Conservation (phyloP, 345 rosid genomes). For the Citrus cavaleriei region DNA sequence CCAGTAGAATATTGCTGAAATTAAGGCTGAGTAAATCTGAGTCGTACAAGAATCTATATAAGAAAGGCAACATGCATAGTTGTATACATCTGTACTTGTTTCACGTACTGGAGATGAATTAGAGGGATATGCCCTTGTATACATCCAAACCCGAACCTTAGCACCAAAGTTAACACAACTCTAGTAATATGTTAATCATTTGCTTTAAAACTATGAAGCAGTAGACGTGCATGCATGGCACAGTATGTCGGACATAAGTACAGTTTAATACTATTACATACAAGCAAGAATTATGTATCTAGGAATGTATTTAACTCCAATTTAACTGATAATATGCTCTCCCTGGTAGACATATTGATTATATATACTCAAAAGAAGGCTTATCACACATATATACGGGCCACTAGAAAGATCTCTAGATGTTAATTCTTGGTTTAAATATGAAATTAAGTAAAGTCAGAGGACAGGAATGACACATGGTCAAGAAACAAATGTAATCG, state of each 20-base stretch:
- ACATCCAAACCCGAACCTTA: background rate
- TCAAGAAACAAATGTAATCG: background rate
- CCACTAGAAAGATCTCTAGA: background rate
- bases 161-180: background rate
- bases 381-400: background rate
- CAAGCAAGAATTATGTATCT: background rate
- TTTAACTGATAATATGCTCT: background rate
- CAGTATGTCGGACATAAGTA: background rate
- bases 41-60: background rate
- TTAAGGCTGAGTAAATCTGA: background rate
- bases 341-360: background rate
- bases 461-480: background rate
- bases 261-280: background rate
- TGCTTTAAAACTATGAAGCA: background rate
- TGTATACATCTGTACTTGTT: constrained; percentile 1
- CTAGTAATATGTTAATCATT: background rate
- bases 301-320: background rate
- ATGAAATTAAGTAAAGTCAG: background rate
- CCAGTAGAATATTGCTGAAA: background rate
- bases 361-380: background rate
- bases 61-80: background rate
- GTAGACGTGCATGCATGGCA: background rate
- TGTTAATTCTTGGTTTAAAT: background rate
- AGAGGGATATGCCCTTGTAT: background rate
- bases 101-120: background rate